Conservation (phyloP, 768 basidiomycete species). For the Suillus cothurnatus region DNA sequence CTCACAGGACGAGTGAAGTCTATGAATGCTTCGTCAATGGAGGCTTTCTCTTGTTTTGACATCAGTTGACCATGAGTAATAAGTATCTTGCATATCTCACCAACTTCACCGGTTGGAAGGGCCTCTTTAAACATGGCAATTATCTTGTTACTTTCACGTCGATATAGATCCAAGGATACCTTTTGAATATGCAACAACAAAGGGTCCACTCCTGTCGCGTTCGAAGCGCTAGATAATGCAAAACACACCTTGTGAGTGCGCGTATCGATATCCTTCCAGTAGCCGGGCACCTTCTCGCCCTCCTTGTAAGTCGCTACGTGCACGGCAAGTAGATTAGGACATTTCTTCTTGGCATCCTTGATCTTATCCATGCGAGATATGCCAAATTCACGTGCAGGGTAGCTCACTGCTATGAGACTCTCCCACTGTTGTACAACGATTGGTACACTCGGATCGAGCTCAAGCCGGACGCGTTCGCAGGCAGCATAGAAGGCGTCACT, state of each 20-base stretch:
- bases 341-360: conserved; percentile 81
- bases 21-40: conserved; percentile 96
- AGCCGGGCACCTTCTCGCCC: conserved; percentile 83
- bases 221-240: not conserved
- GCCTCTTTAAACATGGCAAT: conserved; percentile 79
- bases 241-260: conserved; percentile 83
- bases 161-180: conserved; percentile 93
- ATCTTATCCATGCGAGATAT: conserved; percentile 90
- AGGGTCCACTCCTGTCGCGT: conserved; percentile 5
- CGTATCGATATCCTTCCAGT: conserved; percentile 89
- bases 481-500: conserved; percentile 84
- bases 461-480: conserved; percentile 84
- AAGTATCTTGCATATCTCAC: conserved; percentile 40
- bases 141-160: conserved; percentile 89
- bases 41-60: conserved; percentile 79
- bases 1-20: conserved; percentile 87
- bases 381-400: conserved; percentile 89
- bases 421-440: conserved; percentile 91
- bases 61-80: conserved; percentile 4
- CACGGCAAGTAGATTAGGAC: conserved; percentile 81
- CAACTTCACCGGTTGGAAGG: conserved; percentile 79
- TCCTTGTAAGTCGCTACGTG: conserved; percentile 96
- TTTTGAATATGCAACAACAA: conserved; percentile 38
- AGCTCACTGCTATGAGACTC: conserved; percentile 91
- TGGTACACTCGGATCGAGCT: conserved; percentile 60